Conservation (phyloP, 2,329 filamentous ascomycete genomes). For the Xylariales sp. region DNA sequence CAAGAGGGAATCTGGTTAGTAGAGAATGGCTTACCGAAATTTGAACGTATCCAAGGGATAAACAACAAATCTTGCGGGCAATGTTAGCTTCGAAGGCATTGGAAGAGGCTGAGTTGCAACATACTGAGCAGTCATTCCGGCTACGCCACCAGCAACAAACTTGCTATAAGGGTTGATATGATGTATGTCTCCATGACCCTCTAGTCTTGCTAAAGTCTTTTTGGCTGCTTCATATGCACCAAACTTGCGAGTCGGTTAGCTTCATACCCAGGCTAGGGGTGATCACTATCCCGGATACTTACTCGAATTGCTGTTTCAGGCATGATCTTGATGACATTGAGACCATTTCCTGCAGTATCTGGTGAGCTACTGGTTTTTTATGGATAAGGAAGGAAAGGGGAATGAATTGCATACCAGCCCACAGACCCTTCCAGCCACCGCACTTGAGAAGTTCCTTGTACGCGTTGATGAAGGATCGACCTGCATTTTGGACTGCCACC, state of each 20-base stretch:
- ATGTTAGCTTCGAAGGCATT: background rate
- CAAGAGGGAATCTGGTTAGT: background rate
- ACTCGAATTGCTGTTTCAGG: constrained; percentile 93
- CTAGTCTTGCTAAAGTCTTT: constrained; percentile 75
- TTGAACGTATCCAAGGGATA: constrained; percentile 88
- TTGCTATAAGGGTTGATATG: constrained; percentile 80
- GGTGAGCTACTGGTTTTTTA: constrained; percentile 2
- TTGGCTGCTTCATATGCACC: constrained; percentile 96
- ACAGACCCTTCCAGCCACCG: constrained; percentile 84
- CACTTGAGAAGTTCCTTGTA: constrained; percentile 76
- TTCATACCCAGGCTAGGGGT: background rate
- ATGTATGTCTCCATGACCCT: constrained; percentile 80
- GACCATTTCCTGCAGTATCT: constrained; percentile 95
- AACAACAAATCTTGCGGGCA: constrained; percentile 67
- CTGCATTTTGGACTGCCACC: constrained; percentile 60
- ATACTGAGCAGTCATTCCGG: constrained; percentile 90
- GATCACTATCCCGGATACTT: constrained; percentile 9
- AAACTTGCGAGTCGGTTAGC: constrained; percentile 46
- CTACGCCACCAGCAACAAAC: constrained; percentile 85
- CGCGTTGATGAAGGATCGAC: constrained; percentile 67
- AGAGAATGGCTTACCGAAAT: constrained; percentile 40
- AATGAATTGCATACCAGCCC: constrained; percentile 65
- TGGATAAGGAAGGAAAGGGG: background rate
- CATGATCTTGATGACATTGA: constrained; percentile 98
- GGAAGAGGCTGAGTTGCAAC: constrained; percentile 25